A percentile compares a stretch with the other conserved stretches of the same genome.
Evolutionary conservation across 2,329 filamentous ascomycete species (phyloP).

Genomic region (Fusarium pseudocircinatum): DNA sequence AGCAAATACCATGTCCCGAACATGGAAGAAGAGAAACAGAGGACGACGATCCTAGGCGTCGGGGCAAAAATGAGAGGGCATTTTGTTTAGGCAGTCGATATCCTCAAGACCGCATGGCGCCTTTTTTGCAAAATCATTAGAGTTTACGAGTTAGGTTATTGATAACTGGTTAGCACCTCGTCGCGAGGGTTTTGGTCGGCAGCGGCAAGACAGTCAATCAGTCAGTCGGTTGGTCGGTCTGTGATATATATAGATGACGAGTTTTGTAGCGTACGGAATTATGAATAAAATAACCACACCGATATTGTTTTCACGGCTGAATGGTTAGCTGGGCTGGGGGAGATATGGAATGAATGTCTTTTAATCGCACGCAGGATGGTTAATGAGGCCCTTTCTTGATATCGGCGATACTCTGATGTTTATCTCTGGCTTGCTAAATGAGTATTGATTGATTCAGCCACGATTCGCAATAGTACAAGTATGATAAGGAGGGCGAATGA

Average conservation of each 20-base stretch:
- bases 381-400: neutral
- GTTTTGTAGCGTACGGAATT: neutral
- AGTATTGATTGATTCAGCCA: neutral
- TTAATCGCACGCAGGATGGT: neutral
- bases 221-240: neutral
- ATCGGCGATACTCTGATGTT: neutral
- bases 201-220: neutral
- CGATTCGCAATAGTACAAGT: neutral
- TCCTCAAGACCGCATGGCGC: conserved; percentile 29
- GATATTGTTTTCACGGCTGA: neutral
- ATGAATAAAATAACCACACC: conserved; percentile 2
- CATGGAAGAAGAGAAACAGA: conserved; percentile 24
- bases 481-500: neutral
- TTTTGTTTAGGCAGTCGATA: conserved; percentile 39
- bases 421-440: neutral
- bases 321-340: neutral
- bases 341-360: conserved; percentile 16
- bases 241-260: neutral
- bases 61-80: conserved; percentile 30
- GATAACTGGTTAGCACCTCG: neutral
- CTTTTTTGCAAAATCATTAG: conserved; percentile 34
- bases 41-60: conserved; percentile 28
- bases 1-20: neutral
- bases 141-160: conserved; percentile 21
- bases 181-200: neutral